phyloP scores from a whole-genome alignment of 164 flowering plant genomes.

The Aristolochia fimbriata region DNA sequence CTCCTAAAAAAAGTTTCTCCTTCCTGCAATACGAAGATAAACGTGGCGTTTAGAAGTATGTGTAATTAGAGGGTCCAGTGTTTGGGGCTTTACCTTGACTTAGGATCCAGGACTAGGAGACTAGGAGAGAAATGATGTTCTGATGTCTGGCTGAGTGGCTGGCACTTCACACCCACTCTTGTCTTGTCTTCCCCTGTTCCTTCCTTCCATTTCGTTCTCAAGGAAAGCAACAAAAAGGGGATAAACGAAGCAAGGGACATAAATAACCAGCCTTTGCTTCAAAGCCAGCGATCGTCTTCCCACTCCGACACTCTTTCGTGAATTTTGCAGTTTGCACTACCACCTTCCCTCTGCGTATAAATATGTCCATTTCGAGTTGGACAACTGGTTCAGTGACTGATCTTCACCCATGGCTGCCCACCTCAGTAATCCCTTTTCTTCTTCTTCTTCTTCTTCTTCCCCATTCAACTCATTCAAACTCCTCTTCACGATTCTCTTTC shows the following conservation, averaged over 20 bases:
- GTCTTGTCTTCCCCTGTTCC: too few species aligned
- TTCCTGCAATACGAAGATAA: too few species aligned
- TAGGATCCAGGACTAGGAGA: too few species aligned
- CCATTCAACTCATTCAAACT: not conserved
- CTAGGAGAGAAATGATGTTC: too few species aligned
- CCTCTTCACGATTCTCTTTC: not conserved
- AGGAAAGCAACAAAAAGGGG: not conserved
- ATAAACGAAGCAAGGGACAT: not conserved
- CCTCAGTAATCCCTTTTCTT: not conserved
- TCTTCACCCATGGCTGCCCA: slow-evolving; percentile 2
- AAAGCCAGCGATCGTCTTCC: slow-evolving; percentile 1
- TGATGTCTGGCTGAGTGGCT: too few species aligned
- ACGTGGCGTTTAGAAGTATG: too few species aligned
- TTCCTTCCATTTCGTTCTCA: not conserved
- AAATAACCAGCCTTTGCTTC: slow-evolving; percentile 7
- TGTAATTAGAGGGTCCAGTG: too few species aligned
- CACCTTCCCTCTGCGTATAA: not conserved
- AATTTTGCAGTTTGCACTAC: not conserved
- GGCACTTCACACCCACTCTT: too few species aligned
- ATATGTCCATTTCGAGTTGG: not conserved
- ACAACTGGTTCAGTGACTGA: not conserved
- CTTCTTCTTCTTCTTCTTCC: too few species aligned
- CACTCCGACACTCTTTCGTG: not conserved
- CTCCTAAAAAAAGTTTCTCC: too few species aligned
- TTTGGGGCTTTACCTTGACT: too few species aligned